Base-by-base conservation (phyloP, 2,329 filamentous ascomycete species). In the Fusarium nodosum region DNA sequence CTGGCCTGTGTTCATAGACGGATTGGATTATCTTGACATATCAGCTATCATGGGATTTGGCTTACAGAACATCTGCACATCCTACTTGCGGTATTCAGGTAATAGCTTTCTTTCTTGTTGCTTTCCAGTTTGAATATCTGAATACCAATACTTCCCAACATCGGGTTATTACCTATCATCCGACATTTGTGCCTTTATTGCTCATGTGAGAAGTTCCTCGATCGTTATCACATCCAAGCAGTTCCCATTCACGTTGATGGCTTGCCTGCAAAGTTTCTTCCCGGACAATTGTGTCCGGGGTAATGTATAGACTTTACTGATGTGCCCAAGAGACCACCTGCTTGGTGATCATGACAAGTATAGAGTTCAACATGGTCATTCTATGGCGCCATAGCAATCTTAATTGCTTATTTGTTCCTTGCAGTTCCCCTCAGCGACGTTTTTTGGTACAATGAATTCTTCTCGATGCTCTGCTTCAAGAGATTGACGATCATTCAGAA, bases 61-160 rank as follows among this genome's bases (percentile, higher is more conserved):
- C 46, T 47, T 47, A 60, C 53, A 59, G 15, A 20, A 44, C 26
- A 47, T 59, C 16, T 39, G 4, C 18, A 45, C 34, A 33, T n/a
- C 28, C 10, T 34, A 16, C 31, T 6, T 20, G 20, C 16, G 5
- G 16, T 36, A 15, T n/a, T n/a, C 31, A 3, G 31, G 22, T 13
- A 24, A 30, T 11, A 7, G 18, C 31, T n/a, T 26, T 15, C 2
- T 30, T 41, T 24, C 16, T 22, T 18, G 18, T 16, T 5, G 5
- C 10, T 30, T 22, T 30, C 26, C 7, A 9, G 1, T 38, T 52
- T 45, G n/a, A 39, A 45, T 16, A 10, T n/a, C 11, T 13, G 30
- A 50, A 58, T 36, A 22, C 15, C 18, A 28, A 34, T 5, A 22
- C 22, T 36, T 18, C 39, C 8, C 18, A 34, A 12, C 6, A n/a